Base-by-base conservation (phyloP, 371 early-diverging fungal genomes). In the Mucor indicus region DNA sequence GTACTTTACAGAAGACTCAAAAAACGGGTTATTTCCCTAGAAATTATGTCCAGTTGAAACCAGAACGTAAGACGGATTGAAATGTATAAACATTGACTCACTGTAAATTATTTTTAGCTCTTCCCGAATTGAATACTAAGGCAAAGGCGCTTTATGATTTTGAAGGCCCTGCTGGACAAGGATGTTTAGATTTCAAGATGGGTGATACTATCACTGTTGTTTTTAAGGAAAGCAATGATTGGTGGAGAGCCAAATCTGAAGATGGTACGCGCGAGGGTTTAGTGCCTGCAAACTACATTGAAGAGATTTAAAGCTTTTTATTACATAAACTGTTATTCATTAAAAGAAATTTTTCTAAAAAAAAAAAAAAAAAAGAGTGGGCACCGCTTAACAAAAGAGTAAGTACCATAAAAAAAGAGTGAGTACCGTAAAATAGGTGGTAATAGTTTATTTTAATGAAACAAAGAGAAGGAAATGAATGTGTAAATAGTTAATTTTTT, bases 271-370 rank as follows among this genome's bases (percentile, higher is more conserved):
- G 66, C 25, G 60, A 77, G 38, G 90, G 92, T 13, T 65, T 91
- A 24, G 82, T 90, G 10, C 90, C 92, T 37, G 80, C 82, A 23
- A 84, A 73, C 62, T 91, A 91, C 67, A 69, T 89, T 33, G 84
- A 81, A 47, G 72, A 27, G 21, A 29, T 29, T 27, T 41, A 24
- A n/a, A 30, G 31, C 12, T 20, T 1, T 11, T 2, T 35, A 35
- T n/a, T 35, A 35, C 16, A 16, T 16, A 35, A 11, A 30, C 31
- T 11, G 31, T 30, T 33, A 33, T 33, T 33, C 16, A 15, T 33
- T 6, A 33, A 33, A 33, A 32, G 15, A 33, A 29, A 29, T 29
- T 11, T 7, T n/a, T n/a, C n/a, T n/a, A n/a, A n/a, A n/a, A n/a
- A n/a, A n/a, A n/a, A n/a, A n/a, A n/a, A n/a, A n/a, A n/a, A n/a